These are phyloP conservation scores for Aleurites moluccanus DNA, from an alignment of 441 rosid genomes.

Conservation along the genomic window DNA sequence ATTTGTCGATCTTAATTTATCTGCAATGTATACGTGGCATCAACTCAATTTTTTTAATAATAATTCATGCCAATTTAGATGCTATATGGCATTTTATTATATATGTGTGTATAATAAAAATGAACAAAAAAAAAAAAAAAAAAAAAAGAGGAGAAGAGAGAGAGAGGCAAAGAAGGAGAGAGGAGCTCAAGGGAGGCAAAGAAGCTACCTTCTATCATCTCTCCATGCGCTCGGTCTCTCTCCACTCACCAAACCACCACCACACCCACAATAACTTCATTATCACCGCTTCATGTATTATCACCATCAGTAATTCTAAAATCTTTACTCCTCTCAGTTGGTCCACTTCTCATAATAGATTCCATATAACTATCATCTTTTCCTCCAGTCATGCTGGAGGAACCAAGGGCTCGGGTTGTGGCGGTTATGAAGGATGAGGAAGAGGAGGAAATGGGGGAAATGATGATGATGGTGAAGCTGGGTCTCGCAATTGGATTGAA, in stretches of 20 bases:
- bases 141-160: too few species aligned
- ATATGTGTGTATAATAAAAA: too few species aligned
- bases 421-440: slow-evolving; percentile 20
- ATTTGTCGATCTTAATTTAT: too few species aligned
- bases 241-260: slow-evolving; percentile 5
- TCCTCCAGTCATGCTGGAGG: slow-evolving; percentile 30
- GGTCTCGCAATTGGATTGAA: slow-evolving; percentile 35
- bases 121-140: too few species aligned
- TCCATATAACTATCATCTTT: slow-evolving; percentile 11
- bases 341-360: slow-evolving; percentile 1
- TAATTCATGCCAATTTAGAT: too few species aligned
- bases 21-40: too few species aligned
- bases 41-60: too few species aligned
- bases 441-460: slow-evolving; percentile 12
- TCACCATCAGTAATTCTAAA: slow-evolving; percentile 11
- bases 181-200: too few species aligned
- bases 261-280: neutral
- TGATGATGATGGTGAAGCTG: slow-evolving; percentile 29
- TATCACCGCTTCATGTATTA: slow-evolving; percentile 16
- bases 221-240: slow-evolving; percentile 12
- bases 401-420: slow-evolving; percentile 18
- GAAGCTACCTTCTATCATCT: slow-evolving; percentile 21
- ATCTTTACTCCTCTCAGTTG: slow-evolving; percentile 14
- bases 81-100: too few species aligned
- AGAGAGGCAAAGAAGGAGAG: too few species aligned